Base-by-base conservation (phyloP, 176 grass and related monocot genomes). In the Bothriochloa decipiens region DNA sequence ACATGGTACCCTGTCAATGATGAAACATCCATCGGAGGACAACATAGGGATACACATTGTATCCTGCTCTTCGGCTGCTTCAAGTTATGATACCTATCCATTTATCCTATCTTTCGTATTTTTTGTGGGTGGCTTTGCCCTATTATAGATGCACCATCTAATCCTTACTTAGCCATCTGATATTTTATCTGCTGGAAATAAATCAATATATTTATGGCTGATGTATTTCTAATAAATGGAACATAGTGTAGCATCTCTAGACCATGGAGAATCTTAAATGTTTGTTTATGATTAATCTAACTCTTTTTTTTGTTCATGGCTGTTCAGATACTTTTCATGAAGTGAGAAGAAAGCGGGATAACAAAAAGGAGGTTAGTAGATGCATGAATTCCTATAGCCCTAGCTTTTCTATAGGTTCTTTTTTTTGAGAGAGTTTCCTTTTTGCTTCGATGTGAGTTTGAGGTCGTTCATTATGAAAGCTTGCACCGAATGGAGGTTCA, bases 251-350 rank as follows among this genome's bases (percentile, higher is more conserved):
- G 0, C 27, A 35, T 74, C 46, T 17, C 50, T 61, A 78, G 45
- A 64, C 15, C 33, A 22, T 7, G 63, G 53, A 43, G 22, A 47
- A 62, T 26, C 58, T 62, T 1, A 12, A 26, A 25, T 26, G 58
- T 25, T 61, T 62, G 18, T 22, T 22, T n/a, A 2, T 62, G 10
- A 25, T 26, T 20, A 27, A 78, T 88, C 45, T 89, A 88, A 86
- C 65, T 22, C 7, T 1, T 81, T 52, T 40, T 81, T 36, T 35
- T 55, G 25, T 86, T 68, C 23, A 72, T 70, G 46, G 5, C 62
- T 81, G 11, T 92, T 79, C 83, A 95, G 90, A 95, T 86, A 87
- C 85, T 84, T 95, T 95, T 70, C 86, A 86, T 78, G 93, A 92
- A 80, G 93, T 90, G 83, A 92, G 61, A 76, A 95, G 82, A 75